Conservation (phyloP, 1,284 basidiomycete genomes). For the Sanghuangporus sanghuang region DNA sequence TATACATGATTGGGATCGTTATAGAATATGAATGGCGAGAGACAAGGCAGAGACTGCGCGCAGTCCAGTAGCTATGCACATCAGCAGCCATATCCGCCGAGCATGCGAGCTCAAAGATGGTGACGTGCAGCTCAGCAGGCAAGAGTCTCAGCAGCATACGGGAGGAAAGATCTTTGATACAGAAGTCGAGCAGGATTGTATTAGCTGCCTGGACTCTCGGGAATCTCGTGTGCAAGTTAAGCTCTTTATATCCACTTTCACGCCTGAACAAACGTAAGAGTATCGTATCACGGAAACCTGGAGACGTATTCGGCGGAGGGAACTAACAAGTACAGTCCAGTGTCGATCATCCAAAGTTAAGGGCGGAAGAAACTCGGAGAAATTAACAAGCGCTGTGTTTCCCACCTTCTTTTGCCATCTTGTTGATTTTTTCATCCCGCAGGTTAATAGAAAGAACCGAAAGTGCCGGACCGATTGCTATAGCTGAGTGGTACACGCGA, state of each 20-base stretch:
- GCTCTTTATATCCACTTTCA: background rate
- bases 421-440: background rate
- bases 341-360: background rate
- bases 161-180: background rate
- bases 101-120: conserved; percentile 6
- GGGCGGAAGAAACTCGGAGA: background rate
- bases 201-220: background rate
- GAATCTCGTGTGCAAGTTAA: background rate
- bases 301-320: background rate
- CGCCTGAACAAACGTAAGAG: background rate
- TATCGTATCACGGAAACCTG: background rate
- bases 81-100: background rate
- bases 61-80: background rate
- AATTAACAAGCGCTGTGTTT: background rate
- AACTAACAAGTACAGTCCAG: background rate
- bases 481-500: background rate
- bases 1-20: conserved; percentile 4
- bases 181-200: background rate
- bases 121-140: conserved; percentile 5
- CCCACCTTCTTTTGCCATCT: background rate
- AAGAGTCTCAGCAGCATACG: background rate
- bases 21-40: conserved; percentile 4
- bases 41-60: conserved; percentile 10
- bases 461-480: background rate
- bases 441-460: background rate